Conservation (phyloP, 148 eudicot genomes). For the Rhododendron williamsianum region DNA sequence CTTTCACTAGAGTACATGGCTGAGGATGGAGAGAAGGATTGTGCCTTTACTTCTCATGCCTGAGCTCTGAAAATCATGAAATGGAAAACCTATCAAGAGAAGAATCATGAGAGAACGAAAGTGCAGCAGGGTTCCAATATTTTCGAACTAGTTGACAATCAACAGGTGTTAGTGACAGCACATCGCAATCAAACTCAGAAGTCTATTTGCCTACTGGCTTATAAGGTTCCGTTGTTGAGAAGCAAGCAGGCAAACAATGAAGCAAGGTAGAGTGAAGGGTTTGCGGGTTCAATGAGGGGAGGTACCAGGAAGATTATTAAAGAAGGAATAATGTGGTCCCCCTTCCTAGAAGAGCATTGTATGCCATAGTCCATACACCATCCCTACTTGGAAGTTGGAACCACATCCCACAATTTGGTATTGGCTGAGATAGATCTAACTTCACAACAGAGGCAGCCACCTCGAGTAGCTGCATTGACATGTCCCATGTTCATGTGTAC, state of each 20-base stretch:
- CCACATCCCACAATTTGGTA: neutral
- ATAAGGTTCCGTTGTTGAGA: neutral
- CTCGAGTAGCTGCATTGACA: neutral
- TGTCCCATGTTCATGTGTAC: neutral
- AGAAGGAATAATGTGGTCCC: too few species aligned
- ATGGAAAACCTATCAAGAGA: neutral
- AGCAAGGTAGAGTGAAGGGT: neutral
- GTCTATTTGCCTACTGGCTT: neutral
- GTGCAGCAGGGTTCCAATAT: neutral
- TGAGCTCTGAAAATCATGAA: neutral
- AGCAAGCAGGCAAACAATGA: neutral
- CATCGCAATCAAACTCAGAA: neutral
- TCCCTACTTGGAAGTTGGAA: neutral
- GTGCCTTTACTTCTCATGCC: neutral
- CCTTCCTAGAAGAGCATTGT: neutral
- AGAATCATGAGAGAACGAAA: neutral
- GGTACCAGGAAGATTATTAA: neutral
- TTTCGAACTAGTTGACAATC: neutral
- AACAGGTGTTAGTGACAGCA: neutral
- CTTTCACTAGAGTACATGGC: neutral
- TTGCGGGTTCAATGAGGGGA: neutral
- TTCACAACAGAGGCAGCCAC: neutral
- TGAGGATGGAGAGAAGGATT: neutral
- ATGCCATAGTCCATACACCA: neutral
- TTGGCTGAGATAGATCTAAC: neutral